Conservation (phyloP, 2,329 filamentous ascomycete species). For the Diaporthe vaccinii region DNA sequence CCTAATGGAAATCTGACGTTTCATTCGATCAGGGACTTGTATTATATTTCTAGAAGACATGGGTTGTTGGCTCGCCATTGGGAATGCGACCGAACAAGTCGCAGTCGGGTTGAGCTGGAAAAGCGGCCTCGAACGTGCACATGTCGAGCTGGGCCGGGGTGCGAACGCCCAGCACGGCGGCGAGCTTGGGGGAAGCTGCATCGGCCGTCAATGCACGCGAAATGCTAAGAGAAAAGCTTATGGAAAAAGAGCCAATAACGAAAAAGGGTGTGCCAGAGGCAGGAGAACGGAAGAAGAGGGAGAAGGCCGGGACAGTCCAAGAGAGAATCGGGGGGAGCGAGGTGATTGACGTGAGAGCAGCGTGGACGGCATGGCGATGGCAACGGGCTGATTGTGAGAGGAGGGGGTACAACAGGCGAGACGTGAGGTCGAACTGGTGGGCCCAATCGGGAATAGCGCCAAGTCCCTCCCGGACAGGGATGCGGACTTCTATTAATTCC, state of each 20-base stretch:
- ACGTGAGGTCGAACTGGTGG: constrained; percentile 32
- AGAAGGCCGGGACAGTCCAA: constrained; percentile 39
- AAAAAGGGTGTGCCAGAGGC: constrained; percentile 31
- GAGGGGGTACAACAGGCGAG: constrained; percentile 32
- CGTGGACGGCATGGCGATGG: constrained; percentile 26
- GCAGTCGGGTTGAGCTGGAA: neutral
- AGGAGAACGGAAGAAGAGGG: constrained; percentile 38
- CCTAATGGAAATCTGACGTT: neutral
- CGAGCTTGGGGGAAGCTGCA: constrained; percentile 18
- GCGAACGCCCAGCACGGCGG: neutral
- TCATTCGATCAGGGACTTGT: constrained; percentile 14
- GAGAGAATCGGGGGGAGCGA: constrained; percentile 34
- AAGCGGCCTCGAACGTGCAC: constrained; percentile 27
- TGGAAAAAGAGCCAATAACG: constrained; percentile 33
- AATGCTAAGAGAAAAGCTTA: constrained; percentile 13
- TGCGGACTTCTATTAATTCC: neutral
- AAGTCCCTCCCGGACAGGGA: constrained; percentile 16
- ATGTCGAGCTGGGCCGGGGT: constrained; percentile 24
- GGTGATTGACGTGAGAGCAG: constrained; percentile 36
- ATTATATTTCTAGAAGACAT: constrained; percentile 33
- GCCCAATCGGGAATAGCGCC: constrained; percentile 21
- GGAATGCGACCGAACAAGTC: constrained; percentile 37
- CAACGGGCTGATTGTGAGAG: constrained; percentile 13
- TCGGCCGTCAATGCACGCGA: constrained; percentile 16
- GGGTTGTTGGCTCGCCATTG: constrained; percentile 40